Evolutionary conservation across 2,329 filamentous ascomycete genomes (phyloP), one percentile per base, ranked within the genome.

Genomic region (Graphium sp.): DNA sequence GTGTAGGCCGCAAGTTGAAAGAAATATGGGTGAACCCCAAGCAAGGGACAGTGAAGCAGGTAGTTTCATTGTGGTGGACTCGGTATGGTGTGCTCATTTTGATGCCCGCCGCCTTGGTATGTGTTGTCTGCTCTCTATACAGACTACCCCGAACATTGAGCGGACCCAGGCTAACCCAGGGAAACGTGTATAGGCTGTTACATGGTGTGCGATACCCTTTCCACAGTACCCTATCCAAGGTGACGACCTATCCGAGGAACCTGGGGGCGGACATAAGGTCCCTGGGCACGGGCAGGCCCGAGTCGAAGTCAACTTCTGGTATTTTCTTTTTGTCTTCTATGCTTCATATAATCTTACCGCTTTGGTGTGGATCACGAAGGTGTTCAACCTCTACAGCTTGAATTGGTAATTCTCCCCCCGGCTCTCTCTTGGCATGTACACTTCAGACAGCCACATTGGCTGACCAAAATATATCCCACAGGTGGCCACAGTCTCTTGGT

Each of bases 301-400:
- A 23, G 72, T 77, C 5, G 62, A 66, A 35, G 63, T 77, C 38
- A 74, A 74, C 51, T 77, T 77, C 42, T 78, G 73, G 72, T 76
- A 75, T 55, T 78, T 78, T 42, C 54, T 78, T 21, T 63, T 75
- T 27, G 64, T 75, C 32, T 78, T 76, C 51, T 78, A 78, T 45
- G 69, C 70, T 32, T 65, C 75, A 38, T 78, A 78, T 48, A 76
- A 73, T 43, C 42, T 76, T 15, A 74, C 69, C 5, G 73, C 72
- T 3, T 50, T 78, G 39, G 64, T 74, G 35, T 78, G 72, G 70
- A 75, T 78, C 43, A 78, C 73, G 26, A 77, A 76, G 42, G 62
- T 77, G 5, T 78, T 78, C 46, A 78, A 78, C 40, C 57, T 78
- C 14, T 78, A 78, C 54, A 70, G 65, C 35, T 53, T 78, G 32